These are phyloP conservation scores for Penicillium psychrosexuale DNA, from an alignment of 2,329 filamentous ascomycete genomes.

Conservation along the genomic window DNA sequence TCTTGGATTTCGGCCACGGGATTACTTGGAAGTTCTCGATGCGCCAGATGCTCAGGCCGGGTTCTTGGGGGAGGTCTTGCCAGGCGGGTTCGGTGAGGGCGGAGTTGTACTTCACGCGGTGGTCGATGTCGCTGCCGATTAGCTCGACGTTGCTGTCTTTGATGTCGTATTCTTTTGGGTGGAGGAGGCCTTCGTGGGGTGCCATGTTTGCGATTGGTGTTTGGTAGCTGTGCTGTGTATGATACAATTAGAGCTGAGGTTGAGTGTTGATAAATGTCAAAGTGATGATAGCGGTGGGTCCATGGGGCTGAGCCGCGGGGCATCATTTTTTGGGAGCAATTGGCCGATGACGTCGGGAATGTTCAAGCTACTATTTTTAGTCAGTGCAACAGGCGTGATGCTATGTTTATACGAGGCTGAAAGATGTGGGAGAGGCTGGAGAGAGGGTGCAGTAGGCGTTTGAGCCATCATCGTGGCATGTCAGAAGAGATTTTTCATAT, in stretches of 20 bases:
- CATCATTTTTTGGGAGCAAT: constrained; percentile 1
- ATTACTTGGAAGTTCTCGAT: constrained; percentile 66
- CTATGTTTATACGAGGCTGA: background rate
- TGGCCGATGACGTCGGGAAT: constrained; percentile 1
- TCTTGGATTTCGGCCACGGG: constrained; percentile 55
- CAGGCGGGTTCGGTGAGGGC: constrained; percentile 65
- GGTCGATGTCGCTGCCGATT: constrained; percentile 62
- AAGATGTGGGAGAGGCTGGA: background rate
- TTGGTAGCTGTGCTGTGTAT: background rate
- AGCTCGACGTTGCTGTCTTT: constrained; percentile 67
- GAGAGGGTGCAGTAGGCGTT: background rate
- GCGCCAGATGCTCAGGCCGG: constrained; percentile 63
- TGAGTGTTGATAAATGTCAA: background rate
- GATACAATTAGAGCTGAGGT: background rate
- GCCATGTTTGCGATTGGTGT: constrained; percentile 48
- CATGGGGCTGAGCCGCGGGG: constrained; percentile 1
- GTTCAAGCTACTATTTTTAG: constrained; percentile 6
- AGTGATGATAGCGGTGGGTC: constrained; percentile 6
- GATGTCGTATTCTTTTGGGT: constrained; percentile 63
- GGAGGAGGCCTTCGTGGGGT: constrained; percentile 60
- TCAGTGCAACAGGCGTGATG: background rate
- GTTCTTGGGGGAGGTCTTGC: constrained; percentile 56
- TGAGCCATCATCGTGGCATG: background rate
- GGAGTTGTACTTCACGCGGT: constrained; percentile 65
- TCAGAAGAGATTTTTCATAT: background rate